These are phyloP conservation scores for Penicillium hesseltinei DNA, from an alignment of 2,329 filamentous ascomycete species.

Conservation along the genomic window DNA sequence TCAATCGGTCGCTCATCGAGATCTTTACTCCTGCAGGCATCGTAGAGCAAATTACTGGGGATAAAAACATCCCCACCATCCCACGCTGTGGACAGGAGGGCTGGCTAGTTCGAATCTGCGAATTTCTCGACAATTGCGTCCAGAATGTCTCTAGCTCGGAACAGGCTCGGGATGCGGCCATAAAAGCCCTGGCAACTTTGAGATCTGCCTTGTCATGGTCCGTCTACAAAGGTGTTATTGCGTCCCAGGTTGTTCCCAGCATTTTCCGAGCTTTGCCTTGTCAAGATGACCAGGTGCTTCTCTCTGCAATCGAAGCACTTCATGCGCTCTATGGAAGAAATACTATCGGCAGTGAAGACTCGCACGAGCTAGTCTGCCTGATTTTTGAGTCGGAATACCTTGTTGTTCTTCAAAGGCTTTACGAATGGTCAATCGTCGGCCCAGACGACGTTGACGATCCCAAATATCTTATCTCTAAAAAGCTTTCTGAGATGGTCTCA, in stretches of 20 bases:
- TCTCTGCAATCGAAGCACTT: slow-evolving; percentile 78
- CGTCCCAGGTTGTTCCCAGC: slow-evolving; percentile 66
- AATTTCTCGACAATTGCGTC: slow-evolving; percentile 72
- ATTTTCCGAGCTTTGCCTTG: slow-evolving; percentile 71
- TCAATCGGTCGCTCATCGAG: slow-evolving; percentile 88
- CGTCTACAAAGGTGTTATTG: slow-evolving; percentile 75
- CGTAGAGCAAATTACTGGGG: slow-evolving; percentile 72
- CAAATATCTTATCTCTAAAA: slow-evolving; percentile 89
- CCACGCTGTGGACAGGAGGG: slow-evolving; percentile 79
- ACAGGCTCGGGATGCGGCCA: slow-evolving; percentile 66
- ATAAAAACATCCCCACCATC: slow-evolving; percentile 65
- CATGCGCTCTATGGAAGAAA: slow-evolving; percentile 75
- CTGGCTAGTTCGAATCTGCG: slow-evolving; percentile 77
- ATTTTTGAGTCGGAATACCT: slow-evolving; percentile 74
- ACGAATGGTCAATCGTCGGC: slow-evolving; percentile 76
- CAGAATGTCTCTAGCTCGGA: slow-evolving; percentile 64
- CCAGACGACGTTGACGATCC: slow-evolving; percentile 83
- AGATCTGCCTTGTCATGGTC: slow-evolving; percentile 83
- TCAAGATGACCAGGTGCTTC: slow-evolving; percentile 68
- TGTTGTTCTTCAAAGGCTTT: slow-evolving; percentile 68
- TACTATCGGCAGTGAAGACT: slow-evolving; percentile 74
- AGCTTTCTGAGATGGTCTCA: slow-evolving; percentile 89
- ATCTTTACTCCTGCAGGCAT: slow-evolving; percentile 82
- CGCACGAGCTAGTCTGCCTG: slow-evolving; percentile 71
- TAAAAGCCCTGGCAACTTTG: slow-evolving; percentile 75